These are phyloP conservation scores for Prunus mira DNA, from an alignment of 306 rosid species.

Conservation along the genomic window DNA sequence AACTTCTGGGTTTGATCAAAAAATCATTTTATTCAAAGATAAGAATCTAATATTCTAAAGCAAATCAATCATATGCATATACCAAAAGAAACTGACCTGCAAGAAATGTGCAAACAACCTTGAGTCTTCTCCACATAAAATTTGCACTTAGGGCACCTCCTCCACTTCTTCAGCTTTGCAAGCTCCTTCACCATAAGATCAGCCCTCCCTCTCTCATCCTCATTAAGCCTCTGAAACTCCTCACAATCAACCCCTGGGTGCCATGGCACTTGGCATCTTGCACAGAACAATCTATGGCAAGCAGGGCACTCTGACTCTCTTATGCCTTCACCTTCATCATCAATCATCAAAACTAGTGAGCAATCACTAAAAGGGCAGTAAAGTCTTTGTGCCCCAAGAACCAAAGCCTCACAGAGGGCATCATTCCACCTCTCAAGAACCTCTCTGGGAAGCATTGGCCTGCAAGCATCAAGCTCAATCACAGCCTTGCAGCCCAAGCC, in stretches of 20 bases:
- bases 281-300: slow-evolving; percentile 65
- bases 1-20: no score
- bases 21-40: no score
- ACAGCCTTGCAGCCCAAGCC: slow-evolving; percentile 27
- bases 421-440: slow-evolving; percentile 39
- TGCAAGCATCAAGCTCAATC: slow-evolving; percentile 34
- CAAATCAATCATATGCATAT: no score
- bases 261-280: slow-evolving; percentile 50
- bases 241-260: slow-evolving; percentile 44
- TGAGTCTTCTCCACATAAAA: slow-evolving; percentile 38
- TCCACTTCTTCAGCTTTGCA: slow-evolving; percentile 42
- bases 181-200: slow-evolving; percentile 45
- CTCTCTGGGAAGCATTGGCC: slow-evolving; percentile 32
- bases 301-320: slow-evolving; percentile 46
- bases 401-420: slow-evolving; percentile 28
- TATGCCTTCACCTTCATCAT: slow-evolving; percentile 3
- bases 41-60: no score
- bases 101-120: slow-evolving; percentile 52
- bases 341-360: slow-evolving; percentile 35
- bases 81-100: slow-evolving; percentile 42
- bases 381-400: slow-evolving; percentile 13
- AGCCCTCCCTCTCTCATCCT: slow-evolving; percentile 33
- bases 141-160: slow-evolving; percentile 47
- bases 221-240: slow-evolving; percentile 34
- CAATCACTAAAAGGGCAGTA: slow-evolving; percentile 56